These are phyloP conservation scores for Magnaporthiopsis incrustans DNA, from an alignment of 2,329 filamentous ascomycete genomes.

Conservation along the genomic window DNA sequence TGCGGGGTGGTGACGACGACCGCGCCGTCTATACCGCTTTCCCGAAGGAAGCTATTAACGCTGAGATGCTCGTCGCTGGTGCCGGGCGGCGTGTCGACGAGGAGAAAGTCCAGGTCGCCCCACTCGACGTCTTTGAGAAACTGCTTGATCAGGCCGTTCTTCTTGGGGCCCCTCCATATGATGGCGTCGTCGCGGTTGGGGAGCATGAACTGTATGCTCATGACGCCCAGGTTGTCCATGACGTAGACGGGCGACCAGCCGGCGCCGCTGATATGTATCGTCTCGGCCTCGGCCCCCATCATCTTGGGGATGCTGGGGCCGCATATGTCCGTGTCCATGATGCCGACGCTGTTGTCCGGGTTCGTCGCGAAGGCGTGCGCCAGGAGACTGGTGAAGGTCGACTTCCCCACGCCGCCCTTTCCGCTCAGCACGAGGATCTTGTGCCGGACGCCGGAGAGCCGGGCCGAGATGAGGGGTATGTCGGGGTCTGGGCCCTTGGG, in stretches of 20 bases:
- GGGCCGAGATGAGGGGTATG: slow-evolving; percentile 77
- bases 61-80: slow-evolving; percentile 93
- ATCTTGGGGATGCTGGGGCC: slow-evolving; percentile 96
- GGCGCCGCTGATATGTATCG: slow-evolving; percentile 78
- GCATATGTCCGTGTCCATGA: slow-evolving; percentile 98
- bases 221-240: slow-evolving; percentile 84
- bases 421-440: slow-evolving; percentile 90
- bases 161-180: slow-evolving; percentile 97
- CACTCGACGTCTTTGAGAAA: slow-evolving; percentile 97
- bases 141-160: slow-evolving; percentile 96
- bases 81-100: slow-evolving; percentile 92
- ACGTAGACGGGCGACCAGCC: slow-evolving; percentile 98
- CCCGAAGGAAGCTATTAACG: slow-evolving; percentile 85
- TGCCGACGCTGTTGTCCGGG: slow-evolving; percentile 69
- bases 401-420: slow-evolving; percentile 96
- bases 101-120: slow-evolving; percentile 86
- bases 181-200: slow-evolving; percentile 89
- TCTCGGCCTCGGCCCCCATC: slow-evolving; percentile 94
- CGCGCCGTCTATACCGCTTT: slow-evolving; percentile 87
- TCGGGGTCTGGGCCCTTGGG: slow-evolving; percentile 95
- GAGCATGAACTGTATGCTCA: slow-evolving; percentile 98
- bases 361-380: slow-evolving; percentile 84
- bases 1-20: slow-evolving; percentile 92
- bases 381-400: slow-evolving; percentile 82
- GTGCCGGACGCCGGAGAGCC: slow-evolving; percentile 74